Evolutionary conservation across 73 alveolate species (phyloP).

Genomic region (Paramecium biaurelia): DNA sequence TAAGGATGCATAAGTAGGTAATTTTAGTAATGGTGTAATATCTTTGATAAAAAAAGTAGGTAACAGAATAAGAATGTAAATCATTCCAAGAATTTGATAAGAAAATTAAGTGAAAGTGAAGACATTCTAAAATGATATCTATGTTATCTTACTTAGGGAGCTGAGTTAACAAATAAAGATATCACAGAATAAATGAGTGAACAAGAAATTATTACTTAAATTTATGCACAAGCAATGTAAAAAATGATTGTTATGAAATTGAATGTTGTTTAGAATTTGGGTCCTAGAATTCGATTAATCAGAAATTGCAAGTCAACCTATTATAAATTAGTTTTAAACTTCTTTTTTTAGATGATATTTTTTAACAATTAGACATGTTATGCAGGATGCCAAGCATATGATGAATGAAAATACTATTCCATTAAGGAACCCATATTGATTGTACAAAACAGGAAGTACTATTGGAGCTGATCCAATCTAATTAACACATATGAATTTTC

Average conservation of each 20-base stretch:
- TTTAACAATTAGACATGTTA: neutral
- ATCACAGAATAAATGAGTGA: constrained; percentile 7
- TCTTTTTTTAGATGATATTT: neutral
- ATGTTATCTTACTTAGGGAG: neutral
- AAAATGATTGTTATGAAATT: neutral
- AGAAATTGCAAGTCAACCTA: constrained; percentile 1
- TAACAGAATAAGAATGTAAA: neutral
- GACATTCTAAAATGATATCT: neutral
- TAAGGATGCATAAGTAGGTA: neutral
- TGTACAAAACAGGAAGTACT: neutral
- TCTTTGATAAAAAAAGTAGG: constrained; percentile 16
- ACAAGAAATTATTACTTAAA: neutral
- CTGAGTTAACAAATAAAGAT: neutral
- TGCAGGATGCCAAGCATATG: neutral
- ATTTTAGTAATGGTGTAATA: constrained; percentile 27
- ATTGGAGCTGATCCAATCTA: constrained; percentile 50
- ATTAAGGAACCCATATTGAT: neutral
- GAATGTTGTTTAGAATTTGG: neutral
- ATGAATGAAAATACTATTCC: neutral
- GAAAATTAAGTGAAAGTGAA: constrained; percentile 7
- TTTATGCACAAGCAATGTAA: constrained; percentile 15
- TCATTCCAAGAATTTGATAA: neutral
- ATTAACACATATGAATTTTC: too few species aligned
- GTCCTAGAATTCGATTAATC: neutral
- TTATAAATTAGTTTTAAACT: neutral